Evolutionary conservation across 2,329 filamentous ascomycete genomes (phyloP), one percentile per base, ranked within the genome.

Genomic region (Rhynchosporium agropyri): DNA sequence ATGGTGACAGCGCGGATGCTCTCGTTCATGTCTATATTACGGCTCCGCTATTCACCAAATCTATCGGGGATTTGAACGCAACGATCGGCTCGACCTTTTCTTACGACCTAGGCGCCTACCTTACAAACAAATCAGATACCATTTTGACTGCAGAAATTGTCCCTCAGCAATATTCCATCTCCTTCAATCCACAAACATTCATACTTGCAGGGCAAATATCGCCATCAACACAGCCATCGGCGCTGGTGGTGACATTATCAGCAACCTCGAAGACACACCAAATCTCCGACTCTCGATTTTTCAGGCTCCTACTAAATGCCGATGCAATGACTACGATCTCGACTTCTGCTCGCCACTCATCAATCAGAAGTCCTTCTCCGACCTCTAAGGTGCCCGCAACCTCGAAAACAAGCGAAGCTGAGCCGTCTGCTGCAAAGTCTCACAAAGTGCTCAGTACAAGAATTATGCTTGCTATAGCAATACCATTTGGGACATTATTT

Each of bases 1-100:
- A 81, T 65, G 81, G 80, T 5, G 83, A 91, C 71, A 76, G 76
- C 4, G 81, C 89, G 6, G 84, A 82, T 55, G 78, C 86, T 13
- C 84, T 83, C 0, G 72, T 91, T 42, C 72, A 63, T 62, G 46
- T 78, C 62, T 61, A 73, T 9, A 36, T 71, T 31, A 33, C 43
- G 36, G 62, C 55, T 6, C 40, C 62, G 1, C 63, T 72, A 13
- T 73, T 74, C 54, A 66, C 38, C 42, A 65, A 55, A 15, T 31
- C 63, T 29, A 63, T 73, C 13, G 60, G 58, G 38, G 53, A 36
- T 6, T 50, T 73, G 12, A 72, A 74, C 56, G 70, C 67, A n/a
- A 70, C 68, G 1, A 65, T 69, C 31, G 72, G 69, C 3, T 60
- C 63, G 8, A 46, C 31, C 2, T 73, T 74, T 36, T 68, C 66